Conservation (phyloP, 345 rosid genomes). For the Adansonia digitata region DNA sequence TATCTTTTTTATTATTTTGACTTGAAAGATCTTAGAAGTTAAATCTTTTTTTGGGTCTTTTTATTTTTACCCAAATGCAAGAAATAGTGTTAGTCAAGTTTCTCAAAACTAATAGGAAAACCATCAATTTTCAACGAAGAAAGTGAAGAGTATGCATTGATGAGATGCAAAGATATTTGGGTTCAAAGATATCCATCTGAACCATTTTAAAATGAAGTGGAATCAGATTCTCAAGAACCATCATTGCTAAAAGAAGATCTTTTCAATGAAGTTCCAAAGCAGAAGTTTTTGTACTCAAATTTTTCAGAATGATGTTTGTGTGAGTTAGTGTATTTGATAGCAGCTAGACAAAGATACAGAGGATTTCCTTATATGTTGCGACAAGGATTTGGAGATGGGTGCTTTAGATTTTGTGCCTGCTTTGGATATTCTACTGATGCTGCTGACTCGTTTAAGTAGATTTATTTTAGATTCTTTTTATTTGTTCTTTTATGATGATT, state of each 20-base stretch:
- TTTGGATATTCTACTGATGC: conserved; percentile 67
- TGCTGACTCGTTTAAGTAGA: conserved; percentile 75
- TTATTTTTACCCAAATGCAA: no score
- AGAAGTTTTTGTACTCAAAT: conserved; percentile 37
- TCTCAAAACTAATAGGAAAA: conserved; percentile 77
- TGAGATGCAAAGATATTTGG: conserved; percentile 72
- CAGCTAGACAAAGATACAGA: conserved; percentile 70
- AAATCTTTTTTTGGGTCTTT: no score
- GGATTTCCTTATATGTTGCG: conserved; percentile 54
- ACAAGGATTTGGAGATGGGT: conserved; percentile 39
- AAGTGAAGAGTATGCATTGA: conserved; percentile 72
- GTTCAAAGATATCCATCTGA: conserved; percentile 46
- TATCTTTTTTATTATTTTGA: no score
- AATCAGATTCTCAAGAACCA: conserved; percentile 26
- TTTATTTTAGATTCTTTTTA: conserved; percentile 1
- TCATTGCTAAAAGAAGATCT: conserved; percentile 33
- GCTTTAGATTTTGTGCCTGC: conserved; percentile 52
- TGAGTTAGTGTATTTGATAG: conserved; percentile 66
- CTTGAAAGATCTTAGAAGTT: no score
- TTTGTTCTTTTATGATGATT: background rate
- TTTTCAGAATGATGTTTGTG: conserved; percentile 60
- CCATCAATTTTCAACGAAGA: conserved; percentile 63
- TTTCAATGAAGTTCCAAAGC: conserved; percentile 45
- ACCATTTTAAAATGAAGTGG: conserved; percentile 66
- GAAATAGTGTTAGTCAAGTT: conserved; percentile 62